Evolutionary conservation across 148 eudicot genomes (phyloP).

Genomic region (Rhododendron griersonianum): DNA sequence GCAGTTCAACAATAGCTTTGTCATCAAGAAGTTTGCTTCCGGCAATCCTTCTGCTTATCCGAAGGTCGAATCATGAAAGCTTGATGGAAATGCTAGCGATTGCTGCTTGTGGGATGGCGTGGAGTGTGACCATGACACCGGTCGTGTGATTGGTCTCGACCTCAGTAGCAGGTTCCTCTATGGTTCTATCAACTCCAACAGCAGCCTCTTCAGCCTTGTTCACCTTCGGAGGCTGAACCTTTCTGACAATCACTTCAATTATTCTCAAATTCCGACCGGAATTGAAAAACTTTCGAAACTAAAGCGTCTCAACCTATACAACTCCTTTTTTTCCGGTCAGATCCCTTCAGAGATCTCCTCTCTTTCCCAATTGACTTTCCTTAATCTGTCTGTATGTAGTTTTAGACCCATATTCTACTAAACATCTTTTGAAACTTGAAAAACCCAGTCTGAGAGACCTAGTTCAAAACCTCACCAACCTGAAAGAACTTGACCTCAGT

Average conservation of each 20-base stretch:
- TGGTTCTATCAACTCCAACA: too few species aligned
- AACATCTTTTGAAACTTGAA: constrained; percentile 12
- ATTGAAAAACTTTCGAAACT: neutral
- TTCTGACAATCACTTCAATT: too few species aligned
- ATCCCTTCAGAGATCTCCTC: neutral
- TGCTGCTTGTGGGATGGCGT: too few species aligned
- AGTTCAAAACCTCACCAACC: constrained; percentile 20
- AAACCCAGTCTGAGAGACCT: constrained; percentile 6
- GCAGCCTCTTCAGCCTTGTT: too few species aligned
- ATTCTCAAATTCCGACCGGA: too few species aligned
- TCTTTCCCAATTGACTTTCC: too few species aligned
- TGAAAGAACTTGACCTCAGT: constrained; percentile 15
- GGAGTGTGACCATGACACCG: too few species aligned
- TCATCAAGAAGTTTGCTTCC: neutral
- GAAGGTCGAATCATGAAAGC: neutral
- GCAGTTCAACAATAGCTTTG: constrained; percentile 5
- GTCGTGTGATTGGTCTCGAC: too few species aligned
- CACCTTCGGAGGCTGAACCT: too few species aligned
- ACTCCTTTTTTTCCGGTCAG: neutral
- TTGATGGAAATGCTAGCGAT: neutral
- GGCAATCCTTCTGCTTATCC: neutral
- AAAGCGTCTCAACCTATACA: neutral
- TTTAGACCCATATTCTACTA: neutral
- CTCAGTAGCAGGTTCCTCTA: too few species aligned
- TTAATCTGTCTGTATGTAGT: neutral